phyloP scores from a whole-genome alignment of 805 yeast species.

The Candida tibetensis region DNA sequence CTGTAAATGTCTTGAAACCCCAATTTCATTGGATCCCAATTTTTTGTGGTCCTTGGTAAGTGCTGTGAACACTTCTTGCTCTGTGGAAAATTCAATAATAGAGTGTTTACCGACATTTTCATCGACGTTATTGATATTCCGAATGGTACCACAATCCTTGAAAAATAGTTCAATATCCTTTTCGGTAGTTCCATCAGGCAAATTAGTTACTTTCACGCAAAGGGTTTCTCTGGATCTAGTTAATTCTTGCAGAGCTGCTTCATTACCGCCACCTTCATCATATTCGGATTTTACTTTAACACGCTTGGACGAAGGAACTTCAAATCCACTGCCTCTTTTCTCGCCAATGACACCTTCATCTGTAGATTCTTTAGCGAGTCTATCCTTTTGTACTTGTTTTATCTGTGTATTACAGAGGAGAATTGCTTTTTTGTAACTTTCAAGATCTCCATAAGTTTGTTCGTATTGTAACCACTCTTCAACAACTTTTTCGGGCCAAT shows the following conservation, averaged over 20 bases:
- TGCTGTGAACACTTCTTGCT: constrained; percentile 52
- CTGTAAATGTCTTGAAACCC: constrained; percentile 43
- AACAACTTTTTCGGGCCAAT: constrained; percentile 49
- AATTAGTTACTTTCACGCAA: constrained; percentile 51
- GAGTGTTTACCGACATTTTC: constrained; percentile 34
- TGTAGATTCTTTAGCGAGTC: background rate
- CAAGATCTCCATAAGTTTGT: constrained; percentile 29
- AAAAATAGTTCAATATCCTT: constrained; percentile 44
- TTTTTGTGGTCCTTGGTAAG: constrained; percentile 56
- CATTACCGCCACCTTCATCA: background rate
- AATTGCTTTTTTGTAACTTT: constrained; percentile 19
- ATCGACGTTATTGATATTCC: constrained; percentile 27
- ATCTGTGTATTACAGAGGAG: constrained; percentile 3
- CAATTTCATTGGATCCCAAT: constrained; percentile 41
- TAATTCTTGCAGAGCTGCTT: constrained; percentile 4
- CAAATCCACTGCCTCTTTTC: background rate
- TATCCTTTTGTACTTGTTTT: constrained; percentile 18
- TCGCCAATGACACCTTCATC: background rate
- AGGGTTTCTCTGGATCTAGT: constrained; percentile 57
- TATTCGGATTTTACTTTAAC: constrained; percentile 1
- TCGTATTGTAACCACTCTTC: constrained; percentile 44
- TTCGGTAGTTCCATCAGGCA: constrained; percentile 43
- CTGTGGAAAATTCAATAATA: constrained; percentile 54
- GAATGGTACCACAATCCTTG: constrained; percentile 58
- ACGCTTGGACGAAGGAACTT: constrained; percentile 1